These are phyloP conservation scores for Cutaneotrichosporon mucoides DNA, from an alignment of 1,284 basidiomycete species.

Conservation along the genomic window DNA sequence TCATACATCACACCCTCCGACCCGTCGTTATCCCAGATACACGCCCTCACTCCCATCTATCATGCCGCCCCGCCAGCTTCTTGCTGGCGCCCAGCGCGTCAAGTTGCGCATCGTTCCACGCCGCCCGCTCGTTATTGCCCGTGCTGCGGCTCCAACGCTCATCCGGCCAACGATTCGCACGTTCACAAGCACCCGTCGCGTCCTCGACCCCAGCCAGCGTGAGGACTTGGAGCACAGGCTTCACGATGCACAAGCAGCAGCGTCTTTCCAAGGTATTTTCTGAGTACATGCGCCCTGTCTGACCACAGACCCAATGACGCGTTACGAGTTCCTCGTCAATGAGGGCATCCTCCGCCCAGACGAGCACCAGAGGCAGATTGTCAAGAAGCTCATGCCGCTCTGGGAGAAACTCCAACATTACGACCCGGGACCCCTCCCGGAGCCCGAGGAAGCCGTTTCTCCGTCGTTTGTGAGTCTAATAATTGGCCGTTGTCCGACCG, in stretches of 20 bases:
- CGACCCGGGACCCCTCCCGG: conserved; percentile 61
- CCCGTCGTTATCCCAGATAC: too few relatives aligned
- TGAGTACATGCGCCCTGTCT: conserved; percentile 2
- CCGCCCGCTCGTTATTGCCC: neutral
- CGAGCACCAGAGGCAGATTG: conserved; percentile 76
- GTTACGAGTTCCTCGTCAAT: conserved; percentile 71
- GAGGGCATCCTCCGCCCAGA: conserved; percentile 71
- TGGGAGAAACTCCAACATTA: conserved; percentile 71
- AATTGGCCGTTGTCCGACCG: too few relatives aligned
- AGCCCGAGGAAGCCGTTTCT: conserved; percentile 43
- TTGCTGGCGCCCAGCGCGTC: neutral
- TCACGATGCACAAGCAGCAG: conserved; percentile 17
- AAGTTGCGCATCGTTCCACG: neutral
- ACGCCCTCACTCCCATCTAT: neutral
- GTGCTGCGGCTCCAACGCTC: neutral
- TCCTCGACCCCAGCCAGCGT: conserved; percentile 1
- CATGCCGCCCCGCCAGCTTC: conserved; percentile 8
- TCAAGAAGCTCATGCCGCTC: conserved; percentile 72
- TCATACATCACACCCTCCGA: neutral
- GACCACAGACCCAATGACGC: conserved; percentile 45
- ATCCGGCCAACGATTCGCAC: conserved; percentile 4
- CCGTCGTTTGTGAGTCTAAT: conserved; percentile 29
- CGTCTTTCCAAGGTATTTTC: conserved; percentile 15
- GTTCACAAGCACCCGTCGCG: conserved; percentile 4
- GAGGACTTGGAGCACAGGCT: conserved; percentile 11